Conservation (phyloP, 257 asterid genomes). For the Solanum pimpinellifolium region DNA sequence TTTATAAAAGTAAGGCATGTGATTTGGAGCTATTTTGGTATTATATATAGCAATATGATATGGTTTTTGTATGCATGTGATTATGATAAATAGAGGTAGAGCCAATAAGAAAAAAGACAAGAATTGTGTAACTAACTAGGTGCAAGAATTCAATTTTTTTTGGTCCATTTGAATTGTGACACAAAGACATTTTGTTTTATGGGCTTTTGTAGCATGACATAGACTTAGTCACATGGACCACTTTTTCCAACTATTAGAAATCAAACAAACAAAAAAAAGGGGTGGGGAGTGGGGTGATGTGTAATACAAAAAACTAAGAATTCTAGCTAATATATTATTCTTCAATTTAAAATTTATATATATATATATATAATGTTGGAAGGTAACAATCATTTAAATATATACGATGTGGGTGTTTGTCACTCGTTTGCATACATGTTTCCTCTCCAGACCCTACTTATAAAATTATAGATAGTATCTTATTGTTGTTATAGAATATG, state of each 20-base stretch:
- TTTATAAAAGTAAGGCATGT: neutral
- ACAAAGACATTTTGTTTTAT: neutral
- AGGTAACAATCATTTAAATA: neutral
- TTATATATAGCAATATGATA: neutral
- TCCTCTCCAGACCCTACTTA: too few relatives aligned
- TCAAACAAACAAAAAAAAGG: neutral
- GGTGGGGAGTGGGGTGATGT: neutral
- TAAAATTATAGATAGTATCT: neutral
- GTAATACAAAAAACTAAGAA: neutral
- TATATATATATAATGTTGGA: too few relatives aligned
- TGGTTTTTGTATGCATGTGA: neutral
- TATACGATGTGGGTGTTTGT: neutral
- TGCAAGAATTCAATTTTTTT: neutral
- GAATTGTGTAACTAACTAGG: neutral
- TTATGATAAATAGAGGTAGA: neutral
- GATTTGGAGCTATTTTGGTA: neutral
- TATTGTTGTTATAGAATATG: neutral
- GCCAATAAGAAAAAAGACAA: neutral
- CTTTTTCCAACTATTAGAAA: neutral
- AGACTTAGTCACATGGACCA: neutral
- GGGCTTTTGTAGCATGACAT: neutral
- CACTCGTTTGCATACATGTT: accelerated
- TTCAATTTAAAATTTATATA: neutral
- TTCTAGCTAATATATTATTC: neutral
- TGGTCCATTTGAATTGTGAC: neutral